These are phyloP conservation scores for Ustilago tritici DNA, from an alignment of 1,284 basidiomycete genomes.

Conservation along the genomic window DNA sequence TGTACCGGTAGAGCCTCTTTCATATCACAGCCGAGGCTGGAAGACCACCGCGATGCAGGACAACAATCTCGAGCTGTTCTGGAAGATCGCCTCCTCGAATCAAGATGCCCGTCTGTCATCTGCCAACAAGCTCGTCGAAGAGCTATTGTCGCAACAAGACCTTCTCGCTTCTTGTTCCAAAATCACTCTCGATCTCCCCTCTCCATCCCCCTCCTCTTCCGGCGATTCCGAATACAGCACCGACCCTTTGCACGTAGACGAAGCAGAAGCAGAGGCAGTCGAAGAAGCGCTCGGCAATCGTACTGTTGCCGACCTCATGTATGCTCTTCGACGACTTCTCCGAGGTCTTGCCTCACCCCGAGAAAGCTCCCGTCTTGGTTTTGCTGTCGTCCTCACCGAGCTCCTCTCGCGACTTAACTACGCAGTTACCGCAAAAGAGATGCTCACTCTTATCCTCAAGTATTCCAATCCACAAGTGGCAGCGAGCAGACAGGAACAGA, in stretches of 20 bases:
- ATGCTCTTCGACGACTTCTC: conserved; percentile 69
- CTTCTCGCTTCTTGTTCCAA: conserved; percentile 47
- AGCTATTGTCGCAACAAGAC: conserved; percentile 72
- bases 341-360: conserved; percentile 86
- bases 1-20: background rate
- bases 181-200: conserved; percentile 42
- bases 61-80: conserved; percentile 85
- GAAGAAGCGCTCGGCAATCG: conserved; percentile 74
- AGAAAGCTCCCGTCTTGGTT: conserved; percentile 91
- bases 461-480: conserved; percentile 54
- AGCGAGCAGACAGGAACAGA: conserved; percentile 87
- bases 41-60: conserved; percentile 75
- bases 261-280: conserved; percentile 56
- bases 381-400: conserved; percentile 96
- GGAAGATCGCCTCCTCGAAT: conserved; percentile 87
- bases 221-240: conserved; percentile 64
- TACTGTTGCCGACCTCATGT: conserved; percentile 74
- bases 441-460: conserved; percentile 61
- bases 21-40: background rate
- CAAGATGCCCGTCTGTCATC: conserved; percentile 85
- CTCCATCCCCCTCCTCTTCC: conserved; percentile 47
- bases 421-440: conserved; percentile 77
- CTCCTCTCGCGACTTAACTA: conserved; percentile 80
- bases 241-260: conserved; percentile 23
- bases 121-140: conserved; percentile 83